A percentile compares a stretch with the other conserved stretches of the same genome.
phyloP scores from a whole-genome alignment of 83 land plant genomes.

The Diphasiastrum complanatum region DNA sequence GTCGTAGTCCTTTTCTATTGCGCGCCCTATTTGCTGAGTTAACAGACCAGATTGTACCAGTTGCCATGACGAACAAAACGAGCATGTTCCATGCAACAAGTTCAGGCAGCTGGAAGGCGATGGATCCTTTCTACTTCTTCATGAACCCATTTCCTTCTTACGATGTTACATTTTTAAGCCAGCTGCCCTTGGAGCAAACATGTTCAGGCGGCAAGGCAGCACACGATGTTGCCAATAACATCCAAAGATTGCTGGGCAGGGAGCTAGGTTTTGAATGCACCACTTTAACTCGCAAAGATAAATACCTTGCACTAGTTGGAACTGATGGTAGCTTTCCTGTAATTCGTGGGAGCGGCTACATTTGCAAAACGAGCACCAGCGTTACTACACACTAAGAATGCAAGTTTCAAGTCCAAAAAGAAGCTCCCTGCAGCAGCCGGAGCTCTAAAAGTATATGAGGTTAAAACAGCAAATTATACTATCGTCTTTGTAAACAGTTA shows the following conservation, averaged over 20 bases:
- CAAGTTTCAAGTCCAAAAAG: too few relatives aligned
- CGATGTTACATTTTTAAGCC: background rate
- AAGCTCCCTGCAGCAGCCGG: too few relatives aligned
- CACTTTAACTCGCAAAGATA: background rate
- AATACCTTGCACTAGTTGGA: background rate
- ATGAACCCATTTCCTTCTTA: conserved; percentile 2
- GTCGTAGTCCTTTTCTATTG: conserved; percentile 1
- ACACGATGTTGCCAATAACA: conserved; percentile 6
- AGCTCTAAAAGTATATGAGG: too few relatives aligned
- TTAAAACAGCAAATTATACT: too few relatives aligned
- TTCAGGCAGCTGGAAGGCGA: background rate
- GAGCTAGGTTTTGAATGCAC: conserved; percentile 1
- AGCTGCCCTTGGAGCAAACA: background rate
- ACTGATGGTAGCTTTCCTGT: too few relatives aligned
- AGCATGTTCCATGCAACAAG: background rate
- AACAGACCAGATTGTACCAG: conserved; percentile 1
- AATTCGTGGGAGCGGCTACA: too few relatives aligned
- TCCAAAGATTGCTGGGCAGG: background rate
- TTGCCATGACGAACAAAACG: background rate
- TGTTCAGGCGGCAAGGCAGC: background rate
- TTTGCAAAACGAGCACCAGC: too few relatives aligned
- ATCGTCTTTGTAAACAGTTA: too few relatives aligned
- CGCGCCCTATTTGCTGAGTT: conserved; percentile 8
- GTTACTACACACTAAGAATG: too few relatives aligned
- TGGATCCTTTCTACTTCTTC: conserved; percentile 11